These are phyloP conservation scores for Candida anutae DNA, from an alignment of 1,139 yeast species.

Conservation along the genomic window DNA sequence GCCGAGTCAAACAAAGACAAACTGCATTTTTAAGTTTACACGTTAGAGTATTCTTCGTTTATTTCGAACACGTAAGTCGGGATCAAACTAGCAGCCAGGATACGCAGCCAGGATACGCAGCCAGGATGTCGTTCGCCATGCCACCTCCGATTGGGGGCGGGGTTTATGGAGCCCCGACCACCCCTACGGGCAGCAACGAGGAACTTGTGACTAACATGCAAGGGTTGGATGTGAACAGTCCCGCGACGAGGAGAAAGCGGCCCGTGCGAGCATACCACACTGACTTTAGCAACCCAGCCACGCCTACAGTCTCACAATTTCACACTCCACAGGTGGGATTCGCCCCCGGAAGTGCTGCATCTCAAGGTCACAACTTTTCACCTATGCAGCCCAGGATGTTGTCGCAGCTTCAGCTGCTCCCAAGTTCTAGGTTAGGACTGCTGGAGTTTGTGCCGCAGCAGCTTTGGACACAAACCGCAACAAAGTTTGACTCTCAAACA, in stretches of 20 bases:
- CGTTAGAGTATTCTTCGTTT: no score
- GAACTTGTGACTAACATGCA: conserved; percentile 6
- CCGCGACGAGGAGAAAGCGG: conserved; percentile 28
- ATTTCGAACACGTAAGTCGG: no score
- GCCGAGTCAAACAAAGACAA: no score
- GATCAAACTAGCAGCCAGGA: no score
- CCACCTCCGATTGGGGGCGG: conserved; percentile 5
- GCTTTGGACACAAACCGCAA: conserved; percentile 1
- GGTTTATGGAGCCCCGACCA: conserved; percentile 2
- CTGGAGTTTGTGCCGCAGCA: not conserved
- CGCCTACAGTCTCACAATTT: conserved; percentile 3
- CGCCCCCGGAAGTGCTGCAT: conserved; percentile 3
- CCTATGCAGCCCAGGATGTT: conserved; percentile 3
- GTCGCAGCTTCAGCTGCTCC: not conserved
- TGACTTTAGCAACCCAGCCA: conserved; percentile 11
- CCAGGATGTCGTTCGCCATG: conserved; percentile 6
- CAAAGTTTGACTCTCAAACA: not conserved
- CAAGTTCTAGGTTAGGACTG: not conserved
- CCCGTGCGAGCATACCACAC: conserved; percentile 41
- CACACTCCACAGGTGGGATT: conserved; percentile 2
- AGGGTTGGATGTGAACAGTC: conserved; percentile 5
- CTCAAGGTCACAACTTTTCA: no score
- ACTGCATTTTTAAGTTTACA: no score
- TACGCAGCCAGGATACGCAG: no score
- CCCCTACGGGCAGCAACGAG: conserved; percentile 4